Evolutionary conservation across 768 basidiomycete genomes (phyloP), one percentile per base, ranked within the genome.

Genomic region (Tylopilus sp.): DNA sequence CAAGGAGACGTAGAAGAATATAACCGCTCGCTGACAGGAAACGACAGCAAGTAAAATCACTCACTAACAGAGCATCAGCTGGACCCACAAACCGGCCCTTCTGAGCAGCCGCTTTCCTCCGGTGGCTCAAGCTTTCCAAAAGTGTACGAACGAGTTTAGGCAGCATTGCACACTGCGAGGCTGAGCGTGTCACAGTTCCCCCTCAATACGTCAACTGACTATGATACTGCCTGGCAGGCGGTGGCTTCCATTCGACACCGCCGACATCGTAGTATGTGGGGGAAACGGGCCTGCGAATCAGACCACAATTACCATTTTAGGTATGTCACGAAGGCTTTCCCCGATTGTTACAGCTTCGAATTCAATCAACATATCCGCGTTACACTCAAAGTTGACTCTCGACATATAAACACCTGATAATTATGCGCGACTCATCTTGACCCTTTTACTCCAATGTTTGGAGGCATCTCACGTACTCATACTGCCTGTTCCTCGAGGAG

Each of bases 61-160:
- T 39, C 40, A 40, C 48, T 5, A 21, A 44, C 21, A 3, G 43
- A 38, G 21, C 41, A 13, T 31, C 59, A 31, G 31, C 5, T 47
- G 64, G 58, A 66, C 64, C 63, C 47, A 65, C 63, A 56, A 53
- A 50, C 0, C 23, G 39, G 40, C 15, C 40, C 17, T 50, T 59
- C 42, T 31, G 55, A 45, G 30, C 25, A 46, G 21, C 28, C 40
- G 55, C 57, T 40, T 55, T 12, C 44, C 33, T 40, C 39, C 33
- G 30, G 15, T 1, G 53, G 53, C 45, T 30, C 53, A 38, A 47
- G 17, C 17, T 6, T 66, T 48, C 63, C 64, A 56, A 66, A 64
- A 51, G 17, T 9, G 53, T 52, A 63, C 51, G 47, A 44, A 36
- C 21, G 5, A 13, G 44, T 36, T 26, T 41, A 12, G 28, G 45